Conservation (phyloP, 1,284 basidiomycete genomes). For the Phellinidium pouzarii region DNA sequence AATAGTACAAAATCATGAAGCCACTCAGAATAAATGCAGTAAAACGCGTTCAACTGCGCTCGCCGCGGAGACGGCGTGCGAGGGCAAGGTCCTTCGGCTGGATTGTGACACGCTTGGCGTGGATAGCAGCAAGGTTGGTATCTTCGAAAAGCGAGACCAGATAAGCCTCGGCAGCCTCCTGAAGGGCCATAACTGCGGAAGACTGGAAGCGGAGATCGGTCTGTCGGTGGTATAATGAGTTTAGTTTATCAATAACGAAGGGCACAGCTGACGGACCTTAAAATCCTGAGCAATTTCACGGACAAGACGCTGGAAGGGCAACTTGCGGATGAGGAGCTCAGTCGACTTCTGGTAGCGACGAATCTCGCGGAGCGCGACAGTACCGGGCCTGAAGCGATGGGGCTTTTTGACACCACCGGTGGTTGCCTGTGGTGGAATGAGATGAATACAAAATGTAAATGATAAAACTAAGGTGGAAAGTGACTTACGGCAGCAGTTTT, state of each 20-base stretch:
- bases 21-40: neutral
- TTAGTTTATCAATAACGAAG: slow-evolving; percentile 7
- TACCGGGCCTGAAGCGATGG: slow-evolving; percentile 54
- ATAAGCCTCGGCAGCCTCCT: slow-evolving; percentile 74
- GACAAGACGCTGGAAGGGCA: slow-evolving; percentile 70
- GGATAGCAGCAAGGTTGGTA: slow-evolving; percentile 63
- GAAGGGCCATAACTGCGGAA: slow-evolving; percentile 70
- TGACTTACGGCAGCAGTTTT: slow-evolving; percentile 38
- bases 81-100: slow-evolving; percentile 70
- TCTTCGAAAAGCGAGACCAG: slow-evolving; percentile 74
- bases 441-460: neutral
- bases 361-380: slow-evolving; percentile 81
- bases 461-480: neutral
- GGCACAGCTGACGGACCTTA: slow-evolving; percentile 41
- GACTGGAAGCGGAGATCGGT: slow-evolving; percentile 80
- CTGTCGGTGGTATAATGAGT: slow-evolving; percentile 30
- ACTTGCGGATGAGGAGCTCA: slow-evolving; percentile 71
- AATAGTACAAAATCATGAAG: slow-evolving; percentile 6
- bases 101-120: slow-evolving; percentile 65
- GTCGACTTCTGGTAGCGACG: slow-evolving; percentile 80
- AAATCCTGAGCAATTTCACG: slow-evolving; percentile 69
- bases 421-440: slow-evolving; percentile 29
- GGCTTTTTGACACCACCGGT: slow-evolving; percentile 78
- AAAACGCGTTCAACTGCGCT: slow-evolving; percentile 35
- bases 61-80: slow-evolving; percentile 62